Base-by-base conservation (phyloP, 2,329 filamentous ascomycete species). In the Hypomyces perniciosus region DNA sequence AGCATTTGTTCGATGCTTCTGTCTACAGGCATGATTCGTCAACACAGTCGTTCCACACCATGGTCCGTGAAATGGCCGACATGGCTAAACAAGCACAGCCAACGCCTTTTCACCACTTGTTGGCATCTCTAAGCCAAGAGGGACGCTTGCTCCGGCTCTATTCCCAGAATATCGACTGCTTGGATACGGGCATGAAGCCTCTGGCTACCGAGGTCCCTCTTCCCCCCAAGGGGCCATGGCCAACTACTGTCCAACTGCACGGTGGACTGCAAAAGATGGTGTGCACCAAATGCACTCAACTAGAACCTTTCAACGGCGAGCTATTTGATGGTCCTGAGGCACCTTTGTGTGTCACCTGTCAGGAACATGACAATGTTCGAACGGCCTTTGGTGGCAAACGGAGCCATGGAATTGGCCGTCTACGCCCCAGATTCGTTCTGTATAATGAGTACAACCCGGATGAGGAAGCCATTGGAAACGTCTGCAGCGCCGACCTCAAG, bases 391-490 rank as follows among this genome's bases (percentile, higher is more conserved):
- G 84, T 9, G 90, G 91, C 44, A 92, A 96, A 70, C 84, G 93
- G 53, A 95, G 91, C 63, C 93, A 96, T 63, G 93, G 93, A 1
- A 87, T 99, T 60, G 93, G 93, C 39, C 84, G 88, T 54, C 73
- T 99, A 56, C 83, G 93, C 26, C 93, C 93, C 26, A 83, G 93
- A 51, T 96, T 99, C 74, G 92, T 97, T 4, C 78, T 99, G 8
- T 99, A 99, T 73, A 96, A 97, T 65, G 93, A 99, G 68, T 86
- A 89, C 66, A 96, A 97, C 64, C 93, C 93, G 0, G 93, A 99
- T 58, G 90, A 93, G 59, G 92, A 96, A 60, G 92, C 93, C 10
- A 99, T 99, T 65, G 91, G 92, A 40, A 88, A 88, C 26, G 91
- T 96, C 38, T 90, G 91, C 46, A 84, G 83, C 57, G 85, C 91